phyloP scores from a whole-genome alignment of 2,329 filamentous ascomycete genomes.

The Aspergillus brasiliensis region DNA sequence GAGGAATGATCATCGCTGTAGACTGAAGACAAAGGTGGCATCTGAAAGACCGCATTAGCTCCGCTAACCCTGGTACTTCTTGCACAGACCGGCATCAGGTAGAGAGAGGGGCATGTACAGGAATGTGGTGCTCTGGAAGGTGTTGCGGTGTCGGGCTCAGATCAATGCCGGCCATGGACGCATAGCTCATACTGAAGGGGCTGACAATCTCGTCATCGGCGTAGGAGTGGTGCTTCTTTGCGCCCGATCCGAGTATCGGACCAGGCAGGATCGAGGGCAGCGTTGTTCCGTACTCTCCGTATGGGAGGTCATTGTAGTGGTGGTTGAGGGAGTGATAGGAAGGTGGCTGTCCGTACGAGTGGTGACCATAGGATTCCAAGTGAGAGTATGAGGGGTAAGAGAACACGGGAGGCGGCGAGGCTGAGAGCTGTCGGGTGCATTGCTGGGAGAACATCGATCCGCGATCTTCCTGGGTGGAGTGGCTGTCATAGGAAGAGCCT shows the following conservation, averaged over 20 bases:
- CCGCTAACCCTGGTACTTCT: constrained; percentile 15
- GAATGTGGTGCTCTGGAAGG: constrained; percentile 40
- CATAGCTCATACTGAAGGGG: constrained; percentile 63
- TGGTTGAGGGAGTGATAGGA: constrained; percentile 37
- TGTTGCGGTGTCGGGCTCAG: constrained; percentile 41
- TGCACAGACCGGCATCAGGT: constrained; percentile 21
- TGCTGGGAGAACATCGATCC: constrained; percentile 58
- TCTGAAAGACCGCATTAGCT: constrained; percentile 31
- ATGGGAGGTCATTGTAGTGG: constrained; percentile 37
- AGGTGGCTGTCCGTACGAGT: constrained; percentile 37
- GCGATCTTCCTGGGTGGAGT: constrained; percentile 49
- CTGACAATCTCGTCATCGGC: constrained; percentile 59
- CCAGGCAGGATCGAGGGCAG: constrained; percentile 50
- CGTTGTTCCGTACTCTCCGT: constrained; percentile 42
- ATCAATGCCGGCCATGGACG: constrained; percentile 60
- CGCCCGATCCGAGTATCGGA: constrained; percentile 40
- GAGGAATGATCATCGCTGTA: constrained; percentile 44
- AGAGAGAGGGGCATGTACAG: constrained; percentile 46
- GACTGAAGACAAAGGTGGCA: constrained; percentile 39
- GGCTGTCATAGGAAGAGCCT: constrained; percentile 38
- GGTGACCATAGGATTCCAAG: constrained; percentile 45
- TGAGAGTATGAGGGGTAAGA: constrained; percentile 54
- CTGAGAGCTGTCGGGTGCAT: constrained; percentile 60
- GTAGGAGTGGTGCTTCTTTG: constrained; percentile 56
- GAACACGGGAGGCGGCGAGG: constrained; percentile 59